These are phyloP conservation scores for Triticum timopheevii DNA, from an alignment of 176 grass and related monocot species.

Conservation along the genomic window DNA sequence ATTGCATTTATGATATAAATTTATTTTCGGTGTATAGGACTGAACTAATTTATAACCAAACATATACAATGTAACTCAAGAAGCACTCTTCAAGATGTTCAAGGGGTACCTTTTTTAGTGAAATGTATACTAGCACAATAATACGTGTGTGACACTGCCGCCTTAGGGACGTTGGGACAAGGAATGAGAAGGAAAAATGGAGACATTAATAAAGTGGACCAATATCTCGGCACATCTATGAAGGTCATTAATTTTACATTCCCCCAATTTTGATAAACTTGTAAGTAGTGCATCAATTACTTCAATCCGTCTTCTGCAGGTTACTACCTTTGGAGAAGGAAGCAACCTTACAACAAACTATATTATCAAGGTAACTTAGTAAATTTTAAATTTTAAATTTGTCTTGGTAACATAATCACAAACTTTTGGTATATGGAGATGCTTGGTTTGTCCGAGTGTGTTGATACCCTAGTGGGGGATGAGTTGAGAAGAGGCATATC, in stretches of 20 bases:
- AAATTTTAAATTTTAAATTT: not conserved
- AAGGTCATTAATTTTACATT: slow-evolving; percentile 36
- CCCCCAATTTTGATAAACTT: not conserved
- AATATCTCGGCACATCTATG: slow-evolving; percentile 53
- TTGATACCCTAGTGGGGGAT: not conserved
- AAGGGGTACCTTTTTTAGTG: too few species aligned
- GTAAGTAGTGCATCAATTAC: too few species aligned
- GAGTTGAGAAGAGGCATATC: not conserved
- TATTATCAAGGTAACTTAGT: slow-evolving; percentile 59
- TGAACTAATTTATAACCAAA: too few species aligned
- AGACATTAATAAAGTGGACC: slow-evolving; percentile 60
- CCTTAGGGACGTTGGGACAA: not conserved
- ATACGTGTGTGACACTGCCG: not conserved
- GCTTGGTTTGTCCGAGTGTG: not conserved
- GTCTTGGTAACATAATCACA: not conserved
- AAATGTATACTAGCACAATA: too few species aligned
- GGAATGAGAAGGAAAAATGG: slow-evolving; percentile 45
- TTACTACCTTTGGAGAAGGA: slow-evolving; percentile 43
- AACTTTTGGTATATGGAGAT: slow-evolving; percentile 1
- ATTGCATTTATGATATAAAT: too few species aligned
- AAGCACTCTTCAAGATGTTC: too few species aligned
- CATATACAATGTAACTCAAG: too few species aligned
- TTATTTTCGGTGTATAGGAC: too few species aligned
- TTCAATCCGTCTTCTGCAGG: too few species aligned
- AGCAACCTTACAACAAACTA: slow-evolving; percentile 29